Conservation (phyloP, 2,329 filamentous ascomycete genomes). For the Claviceps fusiformis region DNA sequence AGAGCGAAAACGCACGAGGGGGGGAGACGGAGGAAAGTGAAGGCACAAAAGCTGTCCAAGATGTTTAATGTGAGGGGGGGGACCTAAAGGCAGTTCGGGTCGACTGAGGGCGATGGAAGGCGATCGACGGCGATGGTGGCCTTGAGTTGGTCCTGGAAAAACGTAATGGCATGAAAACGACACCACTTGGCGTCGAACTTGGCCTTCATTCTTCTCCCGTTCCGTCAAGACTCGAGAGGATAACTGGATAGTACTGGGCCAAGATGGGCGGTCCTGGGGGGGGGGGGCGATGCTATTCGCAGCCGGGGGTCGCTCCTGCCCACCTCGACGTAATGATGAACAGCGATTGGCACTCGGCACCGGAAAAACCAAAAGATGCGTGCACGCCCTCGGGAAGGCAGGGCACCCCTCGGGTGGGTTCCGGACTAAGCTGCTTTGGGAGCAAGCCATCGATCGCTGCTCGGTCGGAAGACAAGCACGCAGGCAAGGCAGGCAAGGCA, state of each 20-base stretch:
- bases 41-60: background rate
- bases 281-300: conserved; percentile 5
- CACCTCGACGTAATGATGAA: background rate
- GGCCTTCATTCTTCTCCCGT: no score
- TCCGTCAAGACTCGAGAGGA: background rate
- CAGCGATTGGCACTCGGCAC: background rate
- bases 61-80: background rate
- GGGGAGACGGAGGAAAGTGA: background rate
- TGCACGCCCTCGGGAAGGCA: background rate
- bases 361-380: conserved; percentile 8
- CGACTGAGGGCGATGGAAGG: background rate
- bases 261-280: no score
- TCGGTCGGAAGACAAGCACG: background rate
- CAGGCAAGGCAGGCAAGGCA: no score
- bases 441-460: background rate
- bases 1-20: no score
- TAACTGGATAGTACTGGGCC: no score
- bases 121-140: background rate
- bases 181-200: background rate
- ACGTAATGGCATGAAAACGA: background rate
- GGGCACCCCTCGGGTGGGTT: background rate
- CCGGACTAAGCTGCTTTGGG: background rate
- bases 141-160: background rate
- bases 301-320: conserved; percentile 1
- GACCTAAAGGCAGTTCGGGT: no score